Evolutionary conservation across 2,329 filamentous ascomycete species (phyloP).

Genomic region (Pseudocercospora crystallina): DNA sequence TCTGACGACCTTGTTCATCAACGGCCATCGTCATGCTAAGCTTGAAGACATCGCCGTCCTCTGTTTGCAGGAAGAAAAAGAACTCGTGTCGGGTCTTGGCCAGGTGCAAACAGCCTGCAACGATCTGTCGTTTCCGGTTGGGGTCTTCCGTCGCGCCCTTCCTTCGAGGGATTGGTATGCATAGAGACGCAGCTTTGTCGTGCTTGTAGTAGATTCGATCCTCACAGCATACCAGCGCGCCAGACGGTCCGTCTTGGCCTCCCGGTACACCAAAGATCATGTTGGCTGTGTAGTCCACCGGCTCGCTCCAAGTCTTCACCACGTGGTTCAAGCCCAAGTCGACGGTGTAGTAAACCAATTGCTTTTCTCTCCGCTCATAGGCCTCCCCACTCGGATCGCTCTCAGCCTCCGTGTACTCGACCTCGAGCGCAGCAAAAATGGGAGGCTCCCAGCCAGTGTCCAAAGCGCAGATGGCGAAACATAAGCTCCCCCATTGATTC

Average conservation of each 20-base stretch:
- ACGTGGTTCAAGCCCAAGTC: conserved; percentile 97
- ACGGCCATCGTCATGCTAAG: conserved; percentile 88
- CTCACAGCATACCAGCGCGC: conserved; percentile 90
- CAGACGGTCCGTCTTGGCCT: conserved; percentile 88
- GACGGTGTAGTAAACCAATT: conserved; percentile 94
- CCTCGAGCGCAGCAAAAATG: conserved; percentile 90
- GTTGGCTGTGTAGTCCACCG: conserved; percentile 84
- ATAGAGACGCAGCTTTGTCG: conserved; percentile 86
- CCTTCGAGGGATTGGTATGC: conserved; percentile 83
- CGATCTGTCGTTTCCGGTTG: conserved; percentile 80
- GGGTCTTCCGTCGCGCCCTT: conserved; percentile 89
- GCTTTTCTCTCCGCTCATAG: conserved; percentile 78
- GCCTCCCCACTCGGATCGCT: conserved; percentile 86
- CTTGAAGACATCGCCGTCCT: conserved; percentile 98
- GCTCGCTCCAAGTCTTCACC: conserved; percentile 92
- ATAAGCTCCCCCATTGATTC: conserved; percentile 86
- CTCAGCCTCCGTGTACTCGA: conserved; percentile 89
- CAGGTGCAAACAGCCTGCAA: conserved; percentile 95
- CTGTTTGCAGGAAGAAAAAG: conserved; percentile 93
- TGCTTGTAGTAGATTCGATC: conserved; percentile 97
- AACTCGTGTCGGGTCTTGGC: conserved; percentile 78
- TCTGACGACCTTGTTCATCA: conserved; percentile 73
- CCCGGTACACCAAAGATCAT: conserved; percentile 94
- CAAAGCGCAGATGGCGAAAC: conserved; percentile 81
- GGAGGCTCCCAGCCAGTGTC: conserved; percentile 98